Conservation (phyloP, 208 protist species). For the Leishmania tarentolae region DNA sequence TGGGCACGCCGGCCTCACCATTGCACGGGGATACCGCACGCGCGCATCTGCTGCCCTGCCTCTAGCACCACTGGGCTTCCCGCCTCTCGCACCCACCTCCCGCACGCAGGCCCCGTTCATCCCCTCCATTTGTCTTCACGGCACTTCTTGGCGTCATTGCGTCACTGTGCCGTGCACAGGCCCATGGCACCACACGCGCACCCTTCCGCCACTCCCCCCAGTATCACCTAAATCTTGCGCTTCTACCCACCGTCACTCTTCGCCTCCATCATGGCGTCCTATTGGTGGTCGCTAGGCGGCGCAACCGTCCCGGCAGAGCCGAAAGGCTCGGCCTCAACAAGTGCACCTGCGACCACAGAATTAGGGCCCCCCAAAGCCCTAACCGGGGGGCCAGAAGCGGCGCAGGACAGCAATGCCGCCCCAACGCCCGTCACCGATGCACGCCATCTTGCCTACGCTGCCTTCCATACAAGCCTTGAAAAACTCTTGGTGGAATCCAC, state of each 20-base stretch:
- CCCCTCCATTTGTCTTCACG: neutral
- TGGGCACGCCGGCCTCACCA: neutral
- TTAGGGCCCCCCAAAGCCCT: neutral
- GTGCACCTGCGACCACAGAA: neutral
- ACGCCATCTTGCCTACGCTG: constrained; percentile 28
- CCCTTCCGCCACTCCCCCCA: neutral
- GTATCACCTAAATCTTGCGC: neutral
- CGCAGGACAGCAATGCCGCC: neutral
- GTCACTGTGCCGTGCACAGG: neutral
- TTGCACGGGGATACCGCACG: too few species aligned
- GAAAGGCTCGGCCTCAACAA: neutral
- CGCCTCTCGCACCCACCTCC: too few species aligned
- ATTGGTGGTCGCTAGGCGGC: constrained; percentile 29
- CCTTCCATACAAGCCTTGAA: constrained; percentile 59
- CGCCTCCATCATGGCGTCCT: constrained; percentile 22
- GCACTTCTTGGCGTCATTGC: neutral
- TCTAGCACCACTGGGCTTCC: too few species aligned
- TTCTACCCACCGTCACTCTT: neutral
- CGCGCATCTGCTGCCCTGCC: too few species aligned
- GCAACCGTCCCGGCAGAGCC: neutral
- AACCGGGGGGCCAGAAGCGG: neutral
- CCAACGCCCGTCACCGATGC: constrained; percentile 4
- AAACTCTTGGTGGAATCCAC: constrained; percentile 54
- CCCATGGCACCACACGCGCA: neutral
- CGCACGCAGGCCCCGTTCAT: too few species aligned